phyloP scores from a whole-genome alignment of 176 grass and related monocot genomes.

The Avena sativa region DNA sequence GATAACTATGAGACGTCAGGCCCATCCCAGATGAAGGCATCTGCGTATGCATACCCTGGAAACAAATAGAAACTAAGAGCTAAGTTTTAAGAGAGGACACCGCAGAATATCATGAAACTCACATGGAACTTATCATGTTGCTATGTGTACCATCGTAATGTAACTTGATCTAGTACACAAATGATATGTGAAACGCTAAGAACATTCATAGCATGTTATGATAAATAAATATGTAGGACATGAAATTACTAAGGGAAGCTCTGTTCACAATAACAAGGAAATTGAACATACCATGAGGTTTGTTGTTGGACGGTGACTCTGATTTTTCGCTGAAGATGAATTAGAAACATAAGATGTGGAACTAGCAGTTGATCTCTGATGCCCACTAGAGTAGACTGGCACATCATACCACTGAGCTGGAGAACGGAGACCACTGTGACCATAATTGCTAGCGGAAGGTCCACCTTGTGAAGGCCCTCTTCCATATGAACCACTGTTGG shows the following conservation, averaged over 20 bases:
- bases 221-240: conserved; percentile 9
- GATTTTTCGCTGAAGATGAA: conserved; percentile 59
- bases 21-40: conserved; percentile 74
- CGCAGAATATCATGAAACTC: conserved; percentile 31
- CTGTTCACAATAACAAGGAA: not conserved
- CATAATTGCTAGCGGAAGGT: conserved; percentile 57
- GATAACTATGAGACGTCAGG: conserved; percentile 53
- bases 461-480: conserved; percentile 63
- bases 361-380: conserved; percentile 65
- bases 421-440: conserved; percentile 61
- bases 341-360: conserved; percentile 63
- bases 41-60: conserved; percentile 69
- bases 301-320: conserved; percentile 63
- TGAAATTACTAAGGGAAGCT: conserved; percentile 9
- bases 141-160: not conserved
- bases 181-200: conserved; percentile 19
- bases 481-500: conserved; percentile 56
- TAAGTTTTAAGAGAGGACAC: conserved; percentile 14
- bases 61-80: conserved; percentile 38
- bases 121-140: conserved; percentile 4
- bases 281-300: conserved; percentile 66
- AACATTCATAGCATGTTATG: not conserved
- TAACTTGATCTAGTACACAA: not conserved
- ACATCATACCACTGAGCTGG: conserved; percentile 74
- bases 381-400: conserved; percentile 66